phyloP scores from a whole-genome alignment of 257 asterid genomes.

The Pogostemon cablin region DNA sequence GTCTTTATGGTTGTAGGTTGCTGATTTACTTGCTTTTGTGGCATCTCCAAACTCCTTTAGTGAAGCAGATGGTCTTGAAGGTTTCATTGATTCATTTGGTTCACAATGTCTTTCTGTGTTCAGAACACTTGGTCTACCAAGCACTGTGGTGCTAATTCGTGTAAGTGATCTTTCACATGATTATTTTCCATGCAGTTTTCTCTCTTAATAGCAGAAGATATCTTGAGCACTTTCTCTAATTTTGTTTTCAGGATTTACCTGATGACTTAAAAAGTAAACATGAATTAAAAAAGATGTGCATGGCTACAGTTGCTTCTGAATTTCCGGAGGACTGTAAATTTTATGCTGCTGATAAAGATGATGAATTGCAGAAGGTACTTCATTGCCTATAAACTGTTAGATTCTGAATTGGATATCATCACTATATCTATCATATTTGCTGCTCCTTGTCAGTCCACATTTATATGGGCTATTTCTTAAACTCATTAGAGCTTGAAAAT shows the following conservation, averaged over 20 bases:
- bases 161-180: conserved; percentile 46
- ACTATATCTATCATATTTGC: conserved; percentile 2
- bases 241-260: conserved; percentile 68
- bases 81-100: conserved; percentile 85
- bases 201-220: conserved; percentile 12
- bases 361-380: conserved; percentile 86
- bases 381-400: not conserved
- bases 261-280: conserved; percentile 64
- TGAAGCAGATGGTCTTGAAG: conserved; percentile 49
- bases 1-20: conserved; percentile 54
- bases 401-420: conserved; percentile 2
- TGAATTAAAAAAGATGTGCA: conserved; percentile 70
- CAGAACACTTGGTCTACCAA: conserved; percentile 90
- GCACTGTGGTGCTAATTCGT: conserved; percentile 87
- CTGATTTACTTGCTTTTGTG: conserved; percentile 97
- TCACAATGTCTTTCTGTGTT: conserved; percentile 87
- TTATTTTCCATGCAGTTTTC: conserved; percentile 14
- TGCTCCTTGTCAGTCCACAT: conserved; percentile 15
- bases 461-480: conserved; percentile 11
- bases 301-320: conserved; percentile 70
- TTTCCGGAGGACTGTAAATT: conserved; percentile 94
- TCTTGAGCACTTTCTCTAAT: conserved; percentile 6
- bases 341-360: conserved; percentile 80
- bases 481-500: conserved; percentile 10
- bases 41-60: conserved; percentile 65